Evolutionary conservation across 805 yeast species (phyloP), one percentile per base, ranked within the genome.

Genomic region (Alloascoidea africana): DNA sequence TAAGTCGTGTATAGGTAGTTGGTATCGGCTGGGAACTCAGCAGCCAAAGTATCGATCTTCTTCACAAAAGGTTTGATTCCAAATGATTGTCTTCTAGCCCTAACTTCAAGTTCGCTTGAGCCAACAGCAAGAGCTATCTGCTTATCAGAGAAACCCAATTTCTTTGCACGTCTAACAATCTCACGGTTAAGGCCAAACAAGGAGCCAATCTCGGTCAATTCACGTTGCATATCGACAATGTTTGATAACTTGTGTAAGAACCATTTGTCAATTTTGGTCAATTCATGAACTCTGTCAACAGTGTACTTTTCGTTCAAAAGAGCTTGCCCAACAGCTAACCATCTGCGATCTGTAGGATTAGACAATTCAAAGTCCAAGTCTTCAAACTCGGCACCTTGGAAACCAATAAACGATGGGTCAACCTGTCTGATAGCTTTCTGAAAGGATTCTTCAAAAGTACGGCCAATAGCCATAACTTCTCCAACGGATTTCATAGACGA

Each of bases 401-500:
- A 83, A 32, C 96, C 96, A 51, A 84, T 57, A 45, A 72, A 75
- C 2, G 93, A 76, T 33, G 96, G 96, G 54, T 86, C 96, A 44
- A 86, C 84, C 60, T 87, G 94, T 64, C 98, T 78, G 46, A 89
- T 76, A 34, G 97, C 97, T 68, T 89, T 89, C 66, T 91, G 96
- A 70, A 89, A 79, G 27, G 96, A 81, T 65, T 89, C 98, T 66
- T 89, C 98, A 56, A 89, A 89, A 46, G 77, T 89, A 64, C 98
- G 79, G 54, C 98, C 98, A 54, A 89, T 91, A 35, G 96, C 93
- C 98, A 89, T 89, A 42, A 89, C 98, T 63, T 89, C 98, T 59
- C 98, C 98, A 39, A 89, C 98, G 42, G 96, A 87, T 62, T 89
- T 89, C 98, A 89, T 89, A 34, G 96, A 76, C 5, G 95, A 83